Evolutionary conservation across 805 yeast species (phyloP).

Genomic region (Candida coleopterorum): DNA sequence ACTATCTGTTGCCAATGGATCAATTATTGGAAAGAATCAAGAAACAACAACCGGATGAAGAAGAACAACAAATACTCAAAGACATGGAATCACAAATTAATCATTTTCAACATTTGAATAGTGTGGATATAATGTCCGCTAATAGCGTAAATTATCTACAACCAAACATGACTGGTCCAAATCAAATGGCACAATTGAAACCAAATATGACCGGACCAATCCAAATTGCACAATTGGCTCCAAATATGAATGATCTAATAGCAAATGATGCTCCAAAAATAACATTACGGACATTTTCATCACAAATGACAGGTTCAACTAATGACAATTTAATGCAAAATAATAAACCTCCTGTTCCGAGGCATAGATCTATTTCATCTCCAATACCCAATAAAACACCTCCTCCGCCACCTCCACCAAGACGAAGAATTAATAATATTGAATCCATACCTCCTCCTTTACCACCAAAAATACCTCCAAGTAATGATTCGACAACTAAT

Average conservation of each 20-base stretch:
- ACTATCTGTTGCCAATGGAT: slow-evolving; percentile 72
- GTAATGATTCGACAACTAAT: slow-evolving; percentile 39
- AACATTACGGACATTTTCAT: slow-evolving; percentile 35
- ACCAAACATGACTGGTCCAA: slow-evolving; percentile 46
- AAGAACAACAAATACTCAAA: slow-evolving; percentile 65
- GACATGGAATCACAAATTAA: slow-evolving; percentile 73
- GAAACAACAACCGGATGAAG: slow-evolving; percentile 38
- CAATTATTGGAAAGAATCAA: slow-evolving; percentile 50
- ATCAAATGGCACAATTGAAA: slow-evolving; percentile 33
- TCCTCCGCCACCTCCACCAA: slow-evolving; percentile 41
- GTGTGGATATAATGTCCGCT: slow-evolving; percentile 70
- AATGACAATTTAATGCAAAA: slow-evolving; percentile 32
- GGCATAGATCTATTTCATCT: slow-evolving; percentile 25
- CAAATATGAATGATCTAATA: slow-evolving; percentile 27
- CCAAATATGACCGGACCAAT: slow-evolving; percentile 48
- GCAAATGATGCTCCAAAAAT: slow-evolving; percentile 20
- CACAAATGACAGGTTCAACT: slow-evolving; percentile 38
- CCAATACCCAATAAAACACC: slow-evolving; percentile 15
- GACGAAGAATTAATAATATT: slow-evolving; percentile 22
- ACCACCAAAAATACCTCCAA: slow-evolving; percentile 11
- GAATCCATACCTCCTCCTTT: slow-evolving; percentile 21
- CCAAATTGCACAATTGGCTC: slow-evolving; percentile 32
- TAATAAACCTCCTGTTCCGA: slow-evolving; percentile 29
- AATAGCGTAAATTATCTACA: slow-evolving; percentile 47
- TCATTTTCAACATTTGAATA: slow-evolving; percentile 65